Evolutionary conservation across 257 asterid genomes (phyloP).

Genomic region (Solanum stenotomum): DNA sequence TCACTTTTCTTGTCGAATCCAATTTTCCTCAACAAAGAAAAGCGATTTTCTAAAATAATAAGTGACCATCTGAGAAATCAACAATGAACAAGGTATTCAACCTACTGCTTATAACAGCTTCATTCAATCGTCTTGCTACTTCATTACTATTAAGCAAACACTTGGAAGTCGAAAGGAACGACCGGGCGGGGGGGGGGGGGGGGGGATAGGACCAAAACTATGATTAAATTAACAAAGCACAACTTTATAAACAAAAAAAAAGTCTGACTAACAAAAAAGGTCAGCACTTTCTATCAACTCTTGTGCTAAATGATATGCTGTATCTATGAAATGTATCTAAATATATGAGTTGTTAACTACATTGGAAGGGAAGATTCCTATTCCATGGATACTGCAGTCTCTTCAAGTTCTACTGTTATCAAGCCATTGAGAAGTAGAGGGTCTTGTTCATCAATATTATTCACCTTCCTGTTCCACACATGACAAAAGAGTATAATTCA

Average conservation of each 20-base stretch:
- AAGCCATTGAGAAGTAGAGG: constrained; percentile 31
- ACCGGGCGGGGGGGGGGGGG: background rate
- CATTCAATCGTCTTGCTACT: background rate
- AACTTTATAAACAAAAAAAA: background rate
- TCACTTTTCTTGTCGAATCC: too few species aligned
- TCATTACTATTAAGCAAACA: background rate
- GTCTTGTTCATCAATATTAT: constrained; percentile 32
- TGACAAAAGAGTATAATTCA: background rate
- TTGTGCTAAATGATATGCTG: background rate
- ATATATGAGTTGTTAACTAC: background rate
- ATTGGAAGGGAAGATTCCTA: constrained; percentile 4
- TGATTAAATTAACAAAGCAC: background rate
- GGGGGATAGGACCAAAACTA: background rate
- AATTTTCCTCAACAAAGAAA: too few species aligned
- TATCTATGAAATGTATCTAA: background rate
- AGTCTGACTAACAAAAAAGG: background rate
- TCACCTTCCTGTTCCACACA: constrained; percentile 21
- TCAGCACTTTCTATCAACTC: background rate
- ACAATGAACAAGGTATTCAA: background rate
- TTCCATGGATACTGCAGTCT: constrained; percentile 26
- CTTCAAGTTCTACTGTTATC: constrained; percentile 33
- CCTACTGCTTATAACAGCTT: background rate
- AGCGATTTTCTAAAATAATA: too few species aligned
- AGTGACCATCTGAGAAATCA: background rate
- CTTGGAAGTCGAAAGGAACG: background rate